Evolutionary conservation across 257 asterid species (phyloP), one percentile per base, ranked within the genome.

Genomic region (Orobanche coerulescens): DNA sequence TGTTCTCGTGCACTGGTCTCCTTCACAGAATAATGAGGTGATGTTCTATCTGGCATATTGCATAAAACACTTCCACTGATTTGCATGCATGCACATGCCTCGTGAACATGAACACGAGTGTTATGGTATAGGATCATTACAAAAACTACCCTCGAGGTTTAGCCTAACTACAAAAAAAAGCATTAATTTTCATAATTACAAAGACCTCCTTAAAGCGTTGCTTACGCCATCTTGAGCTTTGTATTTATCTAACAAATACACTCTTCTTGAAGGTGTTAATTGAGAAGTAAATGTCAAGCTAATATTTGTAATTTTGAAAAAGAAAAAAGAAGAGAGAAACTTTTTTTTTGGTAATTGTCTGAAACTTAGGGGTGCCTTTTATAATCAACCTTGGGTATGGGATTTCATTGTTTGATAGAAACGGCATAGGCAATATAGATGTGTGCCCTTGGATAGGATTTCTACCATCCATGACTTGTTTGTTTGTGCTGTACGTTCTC

Each of bases 1-100:
- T 50, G 84, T 76, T 64, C 85, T 84, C 30, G 85, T 91, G 94
- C 95, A 65, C 68, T 91, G 94, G 96, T 85, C 84, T 80, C 94
- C 98, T 58, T 36, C 88, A 28, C 94, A 91, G 44, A 75, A 11
- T 34, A 77, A 58, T 58, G 94, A 85, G 97, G 97, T 91, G 48
- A 54, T 36, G 7, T 51, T 51, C 37, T 16, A 24, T 51, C 42
- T 37, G 33, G 48, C 63, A 15, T 8, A 2, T 19, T 16, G 37
- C 11, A 56, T 24, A 11, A 39, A n/a, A n/a, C n/a, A 39, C 42
- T 3, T 2, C 4, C 49, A 42, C 2, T n/a, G 2, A 4, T 43
- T 16, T 43, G 22, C 36, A 2, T 3, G 36, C 36, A 30, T 30
- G 7, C 36, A 30, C 7, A 3, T 30, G 7, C 36, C 3, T 30